These are phyloP conservation scores for Macroventuria anomochaeta DNA, from an alignment of 2,329 filamentous ascomycete species.

Conservation along the genomic window DNA sequence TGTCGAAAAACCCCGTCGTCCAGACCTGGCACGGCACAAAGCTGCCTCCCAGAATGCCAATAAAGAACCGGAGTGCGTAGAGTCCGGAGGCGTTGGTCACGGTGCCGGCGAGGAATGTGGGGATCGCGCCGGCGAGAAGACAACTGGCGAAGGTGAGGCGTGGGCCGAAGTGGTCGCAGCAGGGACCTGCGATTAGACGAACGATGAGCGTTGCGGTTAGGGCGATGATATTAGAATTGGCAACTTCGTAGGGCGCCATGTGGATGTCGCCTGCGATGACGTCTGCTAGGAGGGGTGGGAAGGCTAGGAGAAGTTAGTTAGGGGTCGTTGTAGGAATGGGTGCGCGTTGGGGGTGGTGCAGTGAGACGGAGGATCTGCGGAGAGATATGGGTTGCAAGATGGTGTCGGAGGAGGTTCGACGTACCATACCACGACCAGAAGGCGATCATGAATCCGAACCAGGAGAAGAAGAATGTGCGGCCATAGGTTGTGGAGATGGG, in stretches of 20 bases:
- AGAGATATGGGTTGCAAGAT: conserved; percentile 18
- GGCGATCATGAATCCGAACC: conserved; percentile 82
- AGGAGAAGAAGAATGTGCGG: conserved; percentile 85
- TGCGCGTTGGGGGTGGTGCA: too few relatives aligned
- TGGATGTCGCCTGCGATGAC: conserved; percentile 78
- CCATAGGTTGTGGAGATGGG: conserved; percentile 75
- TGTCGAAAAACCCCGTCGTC: conserved; percentile 91
- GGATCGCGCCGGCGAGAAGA: conserved; percentile 77
- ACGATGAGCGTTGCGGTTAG: conserved; percentile 60
- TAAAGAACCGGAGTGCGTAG: conserved; percentile 77
- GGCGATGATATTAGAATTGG: conserved; percentile 88
- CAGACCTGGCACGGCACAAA: conserved; percentile 89
- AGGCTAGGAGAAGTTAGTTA: conserved; percentile 28
- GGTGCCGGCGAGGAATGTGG: conserved; percentile 79
- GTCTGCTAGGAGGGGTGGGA: conserved; percentile 39
- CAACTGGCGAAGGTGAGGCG: conserved; percentile 77
- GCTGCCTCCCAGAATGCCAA: conserved; percentile 75
- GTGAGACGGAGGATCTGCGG: too few relatives aligned
- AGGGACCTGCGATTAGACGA: conserved; percentile 76
- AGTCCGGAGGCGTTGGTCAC: conserved; percentile 70
- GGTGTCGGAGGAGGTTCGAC: neutral
- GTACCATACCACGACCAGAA: conserved; percentile 74
- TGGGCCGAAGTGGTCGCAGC: conserved; percentile 82
- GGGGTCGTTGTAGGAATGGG: too few relatives aligned
- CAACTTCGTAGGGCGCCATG: conserved; percentile 72